phyloP scores from a whole-genome alignment of 2,329 filamentous ascomycete species.

The Talaromyces sp. region DNA sequence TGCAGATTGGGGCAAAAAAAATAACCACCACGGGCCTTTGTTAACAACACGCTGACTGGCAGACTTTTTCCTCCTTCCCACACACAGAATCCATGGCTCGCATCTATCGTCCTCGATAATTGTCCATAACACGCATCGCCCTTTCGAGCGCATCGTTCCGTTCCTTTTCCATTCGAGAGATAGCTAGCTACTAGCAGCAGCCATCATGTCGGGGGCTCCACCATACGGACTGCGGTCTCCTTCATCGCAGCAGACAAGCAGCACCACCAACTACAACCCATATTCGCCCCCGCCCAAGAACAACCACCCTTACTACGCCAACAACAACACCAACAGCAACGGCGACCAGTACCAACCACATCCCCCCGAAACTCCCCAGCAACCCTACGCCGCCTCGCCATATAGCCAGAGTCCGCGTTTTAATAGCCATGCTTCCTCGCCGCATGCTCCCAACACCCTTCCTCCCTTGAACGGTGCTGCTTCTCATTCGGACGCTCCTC shows the following conservation, averaged over 20 bases:
- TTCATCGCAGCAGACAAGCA: conserved; percentile 30
- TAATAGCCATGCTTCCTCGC: conserved; percentile 33
- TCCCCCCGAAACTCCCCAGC: conserved; percentile 41
- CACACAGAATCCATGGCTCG: conserved; percentile 11
- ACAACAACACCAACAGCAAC: conserved; percentile 14
- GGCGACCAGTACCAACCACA: conserved; percentile 34
- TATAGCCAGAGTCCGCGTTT: conserved; percentile 37
- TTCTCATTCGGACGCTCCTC: conserved; percentile 24
- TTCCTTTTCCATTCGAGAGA: not conserved
- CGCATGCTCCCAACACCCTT: conserved; percentile 34
- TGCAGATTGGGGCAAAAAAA: not conserved
- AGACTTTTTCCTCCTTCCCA: not conserved
- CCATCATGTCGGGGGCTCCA: conserved; percentile 41
- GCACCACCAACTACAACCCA: conserved; percentile 26
- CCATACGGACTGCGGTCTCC: conserved; percentile 44
- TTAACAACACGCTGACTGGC: not conserved
- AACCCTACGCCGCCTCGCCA: conserved; percentile 30
- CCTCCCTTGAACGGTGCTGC: conserved; percentile 37
- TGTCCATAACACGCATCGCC: not conserved
- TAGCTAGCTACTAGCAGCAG: conserved; percentile 2
- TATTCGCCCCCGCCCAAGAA: conserved; percentile 40
- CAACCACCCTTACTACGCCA: conserved; percentile 35
- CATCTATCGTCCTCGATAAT: conserved; percentile 9
- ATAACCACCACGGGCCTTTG: not conserved
- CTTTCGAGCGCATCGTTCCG: not conserved